phyloP scores from a whole-genome alignment of 768 basidiomycete genomes.

The Mycena pura region DNA sequence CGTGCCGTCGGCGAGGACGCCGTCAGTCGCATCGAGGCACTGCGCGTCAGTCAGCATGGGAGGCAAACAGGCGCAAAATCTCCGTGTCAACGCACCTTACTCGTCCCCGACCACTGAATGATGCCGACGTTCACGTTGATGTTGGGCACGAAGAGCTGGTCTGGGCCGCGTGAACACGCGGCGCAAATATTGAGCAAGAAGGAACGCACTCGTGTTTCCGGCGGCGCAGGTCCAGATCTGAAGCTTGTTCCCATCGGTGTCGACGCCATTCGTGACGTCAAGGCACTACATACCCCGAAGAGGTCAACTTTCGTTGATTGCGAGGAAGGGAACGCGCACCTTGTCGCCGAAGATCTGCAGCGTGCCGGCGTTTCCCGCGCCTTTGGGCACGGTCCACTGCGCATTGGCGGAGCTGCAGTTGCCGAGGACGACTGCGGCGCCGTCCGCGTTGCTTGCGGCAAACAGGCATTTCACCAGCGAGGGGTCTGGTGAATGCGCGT shows the following conservation, averaged over 20 bases:
- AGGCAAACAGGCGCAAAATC: not conserved
- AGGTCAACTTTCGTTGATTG: not conserved
- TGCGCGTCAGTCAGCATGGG: not conserved
- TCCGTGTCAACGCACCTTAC: not conserved
- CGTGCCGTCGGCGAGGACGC: not conserved
- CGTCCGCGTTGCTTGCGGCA: not conserved
- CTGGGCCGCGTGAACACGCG: not conserved
- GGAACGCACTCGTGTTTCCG: constrained; percentile 2
- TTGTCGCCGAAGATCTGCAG: constrained; percentile 2
- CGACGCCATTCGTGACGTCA: constrained; percentile 27
- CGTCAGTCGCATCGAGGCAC: not conserved
- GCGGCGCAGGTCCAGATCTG: constrained; percentile 31
- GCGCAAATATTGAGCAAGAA: not conserved
- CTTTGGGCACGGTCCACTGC: not conserved
- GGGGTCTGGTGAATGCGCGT: not conserved
- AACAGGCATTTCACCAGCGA: not conserved
- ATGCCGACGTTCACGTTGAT: not conserved
- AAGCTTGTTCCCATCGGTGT: constrained; percentile 29
- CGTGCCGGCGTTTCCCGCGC: not conserved
- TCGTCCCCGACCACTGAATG: not conserved
- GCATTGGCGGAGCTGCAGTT: not conserved
- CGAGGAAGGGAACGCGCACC: not conserved
- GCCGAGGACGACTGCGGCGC: not conserved
- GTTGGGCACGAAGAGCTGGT: not conserved
- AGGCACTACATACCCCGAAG: constrained; percentile 21